These are phyloP conservation scores for Chondrus crispus DNA, from an alignment of 23 red algal species.

Conservation along the genomic window DNA sequence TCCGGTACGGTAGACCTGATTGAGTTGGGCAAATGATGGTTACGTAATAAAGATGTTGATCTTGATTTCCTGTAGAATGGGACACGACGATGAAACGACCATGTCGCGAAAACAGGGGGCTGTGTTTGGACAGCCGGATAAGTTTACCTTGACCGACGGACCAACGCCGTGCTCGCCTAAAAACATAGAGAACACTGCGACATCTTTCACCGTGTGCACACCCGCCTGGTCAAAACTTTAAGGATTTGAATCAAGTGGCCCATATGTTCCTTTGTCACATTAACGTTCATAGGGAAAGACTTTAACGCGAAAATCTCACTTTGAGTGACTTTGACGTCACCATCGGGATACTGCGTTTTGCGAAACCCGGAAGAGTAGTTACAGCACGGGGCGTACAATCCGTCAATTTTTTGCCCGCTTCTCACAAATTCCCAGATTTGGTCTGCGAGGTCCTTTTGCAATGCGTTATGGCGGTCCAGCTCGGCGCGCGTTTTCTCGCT, in stretches of 20 bases:
- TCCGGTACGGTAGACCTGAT: too few species aligned
- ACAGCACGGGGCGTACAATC: constrained; percentile 12
- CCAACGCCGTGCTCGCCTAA: too few species aligned
- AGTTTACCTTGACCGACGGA: too few species aligned
- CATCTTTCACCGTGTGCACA: too few species aligned
- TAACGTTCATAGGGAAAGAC: constrained; percentile 60
- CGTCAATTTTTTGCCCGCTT: constrained; percentile 7
- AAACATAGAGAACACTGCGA: too few species aligned
- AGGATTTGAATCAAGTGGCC: background rate
- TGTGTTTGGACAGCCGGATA: too few species aligned
- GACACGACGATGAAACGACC: too few species aligned
- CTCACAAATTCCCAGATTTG: constrained; percentile 32
- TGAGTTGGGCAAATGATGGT: too few species aligned
- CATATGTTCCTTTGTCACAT: constrained; percentile 20
- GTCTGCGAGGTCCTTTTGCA: constrained; percentile 35
- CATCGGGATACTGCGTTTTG: constrained; percentile 39
- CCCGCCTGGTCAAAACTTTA: too few species aligned
- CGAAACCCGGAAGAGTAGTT: constrained; percentile 48
- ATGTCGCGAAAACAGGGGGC: too few species aligned
- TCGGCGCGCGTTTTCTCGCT: background rate
- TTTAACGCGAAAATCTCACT: constrained; percentile 32
- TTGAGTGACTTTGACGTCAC: background rate
- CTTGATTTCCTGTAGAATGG: too few species aligned
- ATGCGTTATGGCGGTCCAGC: background rate
- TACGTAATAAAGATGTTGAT: too few species aligned